Evolutionary conservation across 1,284 basidiomycete genomes (phyloP).

Genomic region (Marasmius tenuissimus): DNA sequence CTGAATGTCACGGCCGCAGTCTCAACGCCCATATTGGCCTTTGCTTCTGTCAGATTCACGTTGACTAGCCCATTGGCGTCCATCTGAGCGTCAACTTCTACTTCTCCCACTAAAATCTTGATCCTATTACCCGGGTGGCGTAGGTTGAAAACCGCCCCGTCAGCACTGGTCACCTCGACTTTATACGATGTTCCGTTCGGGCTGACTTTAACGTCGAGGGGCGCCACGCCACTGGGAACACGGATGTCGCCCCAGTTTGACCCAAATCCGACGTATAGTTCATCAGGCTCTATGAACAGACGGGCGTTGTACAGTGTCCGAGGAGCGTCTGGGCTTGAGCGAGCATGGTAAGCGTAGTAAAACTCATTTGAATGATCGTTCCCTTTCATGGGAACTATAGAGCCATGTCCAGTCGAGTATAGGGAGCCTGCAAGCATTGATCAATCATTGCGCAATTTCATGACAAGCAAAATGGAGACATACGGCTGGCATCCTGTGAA

Average conservation of each 20-base stretch:
- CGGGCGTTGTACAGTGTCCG: slow-evolving; percentile 7
- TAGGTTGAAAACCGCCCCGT: background rate
- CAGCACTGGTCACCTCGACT: background rate
- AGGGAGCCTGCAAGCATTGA: background rate
- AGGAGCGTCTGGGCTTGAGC: background rate
- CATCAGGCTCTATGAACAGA: slow-evolving; percentile 2
- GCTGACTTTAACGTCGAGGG: background rate
- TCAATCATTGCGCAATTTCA: background rate
- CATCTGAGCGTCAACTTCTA: background rate
- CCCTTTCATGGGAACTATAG: background rate
- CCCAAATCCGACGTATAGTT: slow-evolving; percentile 6
- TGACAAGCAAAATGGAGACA: background rate
- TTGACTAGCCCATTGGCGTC: background rate
- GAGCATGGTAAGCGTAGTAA: slow-evolving; percentile 5
- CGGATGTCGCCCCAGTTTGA: slow-evolving; percentile 4
- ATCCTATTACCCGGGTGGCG: slow-evolving; percentile 8
- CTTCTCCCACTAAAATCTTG: background rate
- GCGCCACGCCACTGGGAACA: slow-evolving; percentile 1
- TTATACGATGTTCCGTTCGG: background rate
- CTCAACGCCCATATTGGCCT: background rate
- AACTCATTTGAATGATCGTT: background rate
- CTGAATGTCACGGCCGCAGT: background rate
- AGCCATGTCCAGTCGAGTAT: slow-evolving; percentile 6
- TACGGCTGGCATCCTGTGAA: slow-evolving; percentile 6
- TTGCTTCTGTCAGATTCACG: background rate